Percentiles rank a stretch among this genome's conserved stretches.
These are phyloP conservation scores for Colletotrichum coccodes DNA, from an alignment of 2,329 filamentous ascomycete species.

Conservation along the genomic window DNA sequence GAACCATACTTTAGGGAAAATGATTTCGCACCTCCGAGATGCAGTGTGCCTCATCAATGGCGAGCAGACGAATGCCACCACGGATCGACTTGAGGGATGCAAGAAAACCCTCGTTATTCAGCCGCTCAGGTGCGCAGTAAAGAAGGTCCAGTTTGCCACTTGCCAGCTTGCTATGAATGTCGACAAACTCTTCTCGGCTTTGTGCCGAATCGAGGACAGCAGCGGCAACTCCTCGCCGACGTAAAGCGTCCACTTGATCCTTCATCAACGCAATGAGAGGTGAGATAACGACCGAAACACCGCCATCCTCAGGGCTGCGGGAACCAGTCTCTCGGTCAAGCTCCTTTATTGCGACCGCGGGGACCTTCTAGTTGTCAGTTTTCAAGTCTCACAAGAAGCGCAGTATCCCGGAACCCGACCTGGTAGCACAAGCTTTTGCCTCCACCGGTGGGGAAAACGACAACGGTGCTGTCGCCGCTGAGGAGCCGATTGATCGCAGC, in stretches of 20 bases:
- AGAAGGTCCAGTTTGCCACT: conserved; percentile 61
- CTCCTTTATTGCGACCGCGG: conserved; percentile 56
- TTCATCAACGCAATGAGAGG: conserved; percentile 69
- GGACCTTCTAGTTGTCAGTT: conserved; percentile 46
- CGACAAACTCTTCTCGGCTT: conserved; percentile 54
- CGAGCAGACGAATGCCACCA: conserved; percentile 66
- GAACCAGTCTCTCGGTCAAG: conserved; percentile 46
- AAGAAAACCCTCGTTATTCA: conserved; percentile 71
- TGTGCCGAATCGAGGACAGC: conserved; percentile 68
- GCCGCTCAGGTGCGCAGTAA: conserved; percentile 68
- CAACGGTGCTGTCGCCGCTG: conserved; percentile 51
- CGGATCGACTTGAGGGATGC: conserved; percentile 63
- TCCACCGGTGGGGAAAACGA: conserved; percentile 58
- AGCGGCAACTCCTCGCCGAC: conserved; percentile 59
- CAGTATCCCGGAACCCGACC: conserved; percentile 39
- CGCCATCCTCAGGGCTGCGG: conserved; percentile 46
- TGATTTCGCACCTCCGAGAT: conserved; percentile 55
- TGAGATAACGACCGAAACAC: conserved; percentile 66
- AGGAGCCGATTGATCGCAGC: conserved; percentile 51
- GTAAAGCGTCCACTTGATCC: conserved; percentile 67
- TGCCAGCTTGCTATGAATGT: conserved; percentile 48
- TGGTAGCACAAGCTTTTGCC: conserved; percentile 63
- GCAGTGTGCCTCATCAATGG: conserved; percentile 68
- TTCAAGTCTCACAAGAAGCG: no score
- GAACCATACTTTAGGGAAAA: neutral